Conservation (phyloP, 305 asterid genomes). For the Withania somnifera region DNA sequence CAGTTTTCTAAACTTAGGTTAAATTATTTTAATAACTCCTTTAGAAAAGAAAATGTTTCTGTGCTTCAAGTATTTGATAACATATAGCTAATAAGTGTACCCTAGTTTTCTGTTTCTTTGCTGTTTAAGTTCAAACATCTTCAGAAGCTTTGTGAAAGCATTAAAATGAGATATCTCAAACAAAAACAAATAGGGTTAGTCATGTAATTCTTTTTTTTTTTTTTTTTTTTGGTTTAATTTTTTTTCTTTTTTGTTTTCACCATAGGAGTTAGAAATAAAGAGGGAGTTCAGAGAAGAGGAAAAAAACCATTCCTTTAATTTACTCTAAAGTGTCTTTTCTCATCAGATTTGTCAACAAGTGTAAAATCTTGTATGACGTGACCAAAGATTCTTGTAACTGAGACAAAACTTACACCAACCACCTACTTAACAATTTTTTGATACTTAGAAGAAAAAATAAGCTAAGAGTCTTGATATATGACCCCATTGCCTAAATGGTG, state of each 20-base stretch:
- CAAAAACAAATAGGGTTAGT: background rate
- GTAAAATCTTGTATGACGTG: constrained; percentile 54
- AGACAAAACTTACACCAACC: constrained; percentile 22
- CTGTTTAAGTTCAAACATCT: constrained; percentile 30
- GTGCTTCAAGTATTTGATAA: background rate
- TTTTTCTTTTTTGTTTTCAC: background rate
- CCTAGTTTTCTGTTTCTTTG: constrained; percentile 30
- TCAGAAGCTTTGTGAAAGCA: constrained; percentile 31
- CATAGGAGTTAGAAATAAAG: background rate
- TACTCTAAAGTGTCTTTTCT: constrained; percentile 18
- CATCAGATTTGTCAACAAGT: constrained; percentile 36
- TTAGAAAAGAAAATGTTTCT: no score
- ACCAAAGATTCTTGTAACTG: constrained; percentile 42
- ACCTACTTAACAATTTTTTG: background rate
- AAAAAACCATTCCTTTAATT: background rate
- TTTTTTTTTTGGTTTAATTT: background rate
- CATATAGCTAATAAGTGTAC: background rate
- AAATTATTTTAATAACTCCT: no score
- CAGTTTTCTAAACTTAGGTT: no score
- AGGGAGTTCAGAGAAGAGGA: background rate
- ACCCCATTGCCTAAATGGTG: constrained; percentile 10
- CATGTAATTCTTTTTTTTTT: background rate
- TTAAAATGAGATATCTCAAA: constrained; percentile 12
- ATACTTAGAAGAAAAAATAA: background rate
- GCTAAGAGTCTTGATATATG: constrained; percentile 3